These are phyloP conservation scores for Leptographium flavum DNA, from an alignment of 2,329 filamentous ascomycete species.

Conservation along the genomic window DNA sequence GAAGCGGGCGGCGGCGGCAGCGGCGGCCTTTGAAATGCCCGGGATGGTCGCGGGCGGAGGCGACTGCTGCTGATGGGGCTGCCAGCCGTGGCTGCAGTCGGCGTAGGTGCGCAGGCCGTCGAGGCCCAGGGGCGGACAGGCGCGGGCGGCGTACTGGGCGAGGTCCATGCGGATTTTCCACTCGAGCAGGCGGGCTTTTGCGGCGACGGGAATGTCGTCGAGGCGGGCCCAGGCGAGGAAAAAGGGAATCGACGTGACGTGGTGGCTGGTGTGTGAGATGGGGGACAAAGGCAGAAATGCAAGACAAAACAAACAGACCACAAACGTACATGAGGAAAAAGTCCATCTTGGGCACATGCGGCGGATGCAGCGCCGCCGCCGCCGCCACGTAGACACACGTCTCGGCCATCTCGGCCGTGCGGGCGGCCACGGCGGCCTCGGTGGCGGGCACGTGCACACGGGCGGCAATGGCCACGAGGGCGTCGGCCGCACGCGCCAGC, in stretches of 20 bases:
- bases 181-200: constrained; percentile 59
- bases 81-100: too few species aligned
- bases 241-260: constrained; percentile 56
- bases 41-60: too few species aligned
- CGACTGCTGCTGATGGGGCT: neutral
- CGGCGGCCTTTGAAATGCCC: constrained; percentile 30
- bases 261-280: constrained; percentile 44
- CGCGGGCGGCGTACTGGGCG: constrained; percentile 56
- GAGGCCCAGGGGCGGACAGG: constrained; percentile 43
- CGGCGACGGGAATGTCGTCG: constrained; percentile 42
- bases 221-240: constrained; percentile 54
- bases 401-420: constrained; percentile 53
- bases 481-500: constrained; percentile 43
- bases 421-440: constrained; percentile 43
- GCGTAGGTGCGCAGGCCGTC: neutral
- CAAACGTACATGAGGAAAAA: constrained; percentile 52
- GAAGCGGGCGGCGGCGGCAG: constrained; percentile 26
- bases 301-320: neutral
- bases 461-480: constrained; percentile 46
- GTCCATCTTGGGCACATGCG: constrained; percentile 59
- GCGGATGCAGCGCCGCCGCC: constrained; percentile 45
- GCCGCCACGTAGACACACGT: constrained; percentile 34
- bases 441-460: constrained; percentile 42
- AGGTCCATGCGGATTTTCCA: constrained; percentile 71
- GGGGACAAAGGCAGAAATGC: neutral